Evolutionary conservation across 495 filamentous ascomycete genomes (phyloP), one percentile per base, ranked within the genome.

Genomic region (Halenospora varia): DNA sequence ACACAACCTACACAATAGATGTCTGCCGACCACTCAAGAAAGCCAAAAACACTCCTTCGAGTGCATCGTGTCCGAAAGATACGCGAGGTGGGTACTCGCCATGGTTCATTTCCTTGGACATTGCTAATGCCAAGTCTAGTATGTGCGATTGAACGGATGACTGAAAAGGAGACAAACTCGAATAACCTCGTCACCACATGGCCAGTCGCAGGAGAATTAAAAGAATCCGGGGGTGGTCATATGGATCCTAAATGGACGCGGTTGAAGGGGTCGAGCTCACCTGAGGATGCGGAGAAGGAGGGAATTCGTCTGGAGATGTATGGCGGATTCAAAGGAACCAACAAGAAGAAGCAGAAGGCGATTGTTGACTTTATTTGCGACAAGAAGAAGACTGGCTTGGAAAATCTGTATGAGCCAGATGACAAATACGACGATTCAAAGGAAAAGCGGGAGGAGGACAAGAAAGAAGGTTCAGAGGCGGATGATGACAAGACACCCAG

Each of bases 1-100:
- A 96, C 65, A 90, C 84, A 6, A 96, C 89, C 9, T 96, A 92
- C 72, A 89, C 88, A n/a, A 68, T 98, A 35, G 89, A 97, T 62
- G 79, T 96, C 48, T 98, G 94, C 71, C 72, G 73, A 35, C 75
- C 78, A 17, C 72, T 98, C 44, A 74, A 75, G 55, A 74, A 78
- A 52, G 77, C 74, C 26, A 77, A 77, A 41, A 75, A 75, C 3
- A 68, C 70, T 0, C 53, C 62, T 0, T 72, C 75, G 41, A 69
- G 74, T 45, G 71, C 88, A 40, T 64, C 82, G 68, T 85, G 91
- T 71, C 71, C 80, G n/a, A 65, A 73, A 62, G 80, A 85, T 59
- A 73, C 88, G 59, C 72, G 83, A 78, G 73, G 84, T 86, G 66
- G 68, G 78, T 17, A n/a, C 50, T 25, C 20, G 4, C 18, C 9